phyloP scores from a whole-genome alignment of 2,329 filamentous ascomycete species.

The Delphinella strobiligena region DNA sequence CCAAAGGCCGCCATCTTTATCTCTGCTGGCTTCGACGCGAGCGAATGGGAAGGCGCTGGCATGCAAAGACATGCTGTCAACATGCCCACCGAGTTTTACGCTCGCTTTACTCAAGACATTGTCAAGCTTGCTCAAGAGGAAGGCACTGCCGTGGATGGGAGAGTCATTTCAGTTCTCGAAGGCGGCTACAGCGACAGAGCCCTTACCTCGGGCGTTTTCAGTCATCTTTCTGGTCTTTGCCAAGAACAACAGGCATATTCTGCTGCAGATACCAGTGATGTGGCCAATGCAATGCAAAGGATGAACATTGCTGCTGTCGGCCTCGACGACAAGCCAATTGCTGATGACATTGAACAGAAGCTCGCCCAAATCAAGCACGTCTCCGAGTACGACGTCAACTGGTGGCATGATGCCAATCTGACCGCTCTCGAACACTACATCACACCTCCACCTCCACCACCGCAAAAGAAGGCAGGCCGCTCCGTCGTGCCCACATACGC shows the following conservation, averaged over 20 bases:
- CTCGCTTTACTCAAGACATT: slow-evolving; percentile 75
- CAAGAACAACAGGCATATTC: slow-evolving; percentile 29
- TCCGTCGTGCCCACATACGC: slow-evolving; percentile 60
- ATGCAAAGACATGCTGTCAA: slow-evolving; percentile 97
- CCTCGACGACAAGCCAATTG: background rate
- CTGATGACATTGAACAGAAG: background rate
- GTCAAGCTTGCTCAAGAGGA: slow-evolving; percentile 72
- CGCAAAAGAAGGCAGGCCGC: slow-evolving; percentile 43
- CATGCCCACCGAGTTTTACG: slow-evolving; percentile 94
- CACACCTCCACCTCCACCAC: slow-evolving; percentile 36
- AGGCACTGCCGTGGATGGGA: slow-evolving; percentile 63
- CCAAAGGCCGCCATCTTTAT: slow-evolving; percentile 86
- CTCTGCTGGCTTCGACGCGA: slow-evolving; percentile 93
- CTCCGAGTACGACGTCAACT: slow-evolving; percentile 33
- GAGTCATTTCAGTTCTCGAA: slow-evolving; percentile 86
- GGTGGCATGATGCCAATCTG: slow-evolving; percentile 43
- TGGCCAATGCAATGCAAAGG: slow-evolving; percentile 1
- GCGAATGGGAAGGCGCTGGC: slow-evolving; percentile 78
- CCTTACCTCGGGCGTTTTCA: slow-evolving; percentile 74
- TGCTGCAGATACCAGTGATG: background rate
- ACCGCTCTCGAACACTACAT: slow-evolving; percentile 56
- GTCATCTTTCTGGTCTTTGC: slow-evolving; percentile 75
- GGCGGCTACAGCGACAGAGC: slow-evolving; percentile 93
- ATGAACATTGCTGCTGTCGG: slow-evolving; percentile 5
- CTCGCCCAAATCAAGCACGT: slow-evolving; percentile 17